These are phyloP conservation scores for Populus hybrid DNA, from an alignment of 441 rosid genomes.

Conservation along the genomic window DNA sequence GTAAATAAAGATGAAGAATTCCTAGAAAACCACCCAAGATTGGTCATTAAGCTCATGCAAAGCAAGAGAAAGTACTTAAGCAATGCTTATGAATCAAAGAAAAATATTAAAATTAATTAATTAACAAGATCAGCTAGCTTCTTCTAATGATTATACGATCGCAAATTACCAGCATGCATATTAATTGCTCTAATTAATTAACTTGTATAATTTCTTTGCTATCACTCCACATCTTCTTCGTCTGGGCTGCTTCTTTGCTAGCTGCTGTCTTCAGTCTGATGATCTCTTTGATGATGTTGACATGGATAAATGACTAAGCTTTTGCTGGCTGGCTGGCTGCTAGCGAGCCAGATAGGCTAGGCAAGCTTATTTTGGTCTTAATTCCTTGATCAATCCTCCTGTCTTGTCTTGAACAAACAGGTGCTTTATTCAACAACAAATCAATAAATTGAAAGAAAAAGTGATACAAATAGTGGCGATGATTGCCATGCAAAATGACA, in stretches of 20 bases:
- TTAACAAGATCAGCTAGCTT: background rate
- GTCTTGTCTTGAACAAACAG: slow-evolving; percentile 18
- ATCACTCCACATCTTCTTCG: background rate
- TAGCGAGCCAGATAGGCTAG: background rate
- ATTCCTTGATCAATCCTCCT: slow-evolving; percentile 22
- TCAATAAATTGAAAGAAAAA: slow-evolving; percentile 27
- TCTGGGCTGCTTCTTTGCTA: background rate
- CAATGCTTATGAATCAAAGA: background rate
- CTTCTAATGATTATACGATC: background rate
- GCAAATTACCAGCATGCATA: background rate
- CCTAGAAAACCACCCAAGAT: background rate
- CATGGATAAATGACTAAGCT: background rate
- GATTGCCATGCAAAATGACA: slow-evolving; percentile 11
- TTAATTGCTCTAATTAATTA: background rate
- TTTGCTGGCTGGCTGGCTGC: slow-evolving; percentile 1
- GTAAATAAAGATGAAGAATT: background rate
- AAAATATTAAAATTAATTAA: background rate
- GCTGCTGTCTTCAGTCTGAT: slow-evolving; percentile 9
- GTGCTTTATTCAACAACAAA: slow-evolving; percentile 38
- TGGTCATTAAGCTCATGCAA: background rate
- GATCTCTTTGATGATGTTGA: background rate
- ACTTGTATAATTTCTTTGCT: background rate
- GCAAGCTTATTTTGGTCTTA: slow-evolving; percentile 28
- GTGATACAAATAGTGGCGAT: background rate
- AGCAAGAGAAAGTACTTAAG: background rate